Evolutionary conservation across 2,329 filamentous ascomycete species (phyloP), one percentile per base, ranked within the genome.

Genomic region (Endothia cerciana): DNA sequence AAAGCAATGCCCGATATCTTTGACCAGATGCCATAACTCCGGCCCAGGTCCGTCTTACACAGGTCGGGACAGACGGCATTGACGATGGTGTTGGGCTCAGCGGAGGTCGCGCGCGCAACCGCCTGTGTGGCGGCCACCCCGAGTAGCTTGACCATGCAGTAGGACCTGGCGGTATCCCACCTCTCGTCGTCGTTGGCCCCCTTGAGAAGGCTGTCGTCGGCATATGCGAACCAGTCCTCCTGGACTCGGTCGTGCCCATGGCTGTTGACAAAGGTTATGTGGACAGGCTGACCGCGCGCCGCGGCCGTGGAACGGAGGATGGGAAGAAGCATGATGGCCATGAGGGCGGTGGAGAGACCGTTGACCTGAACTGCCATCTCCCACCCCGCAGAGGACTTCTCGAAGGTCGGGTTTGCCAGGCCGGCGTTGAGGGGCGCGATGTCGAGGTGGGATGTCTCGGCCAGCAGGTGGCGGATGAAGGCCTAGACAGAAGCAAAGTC

Each of bases 331-430:
- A 65, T 15, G 13, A 62, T 25, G 11, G 58, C 47, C 58, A 62
- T 60, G 13, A 65, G 53, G 15, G 59, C 53, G 10, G 64, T 65
- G 3, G 64, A 65, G 1, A 65, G 41, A 13, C 45, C 58, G n/a
- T 62, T 65, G n/a, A 63, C 64, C 59, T 62, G 59, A 28, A 65
- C 7, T 5, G 51, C 51, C 51, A 55, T 56, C 13, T 65, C 64
- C 59, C 59, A 65, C 19, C 71, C 71, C 53, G 65, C 69, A 30
- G 45, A 43, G 60, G 65, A 69, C 63, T 66, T 65, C 60, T 67
- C 60, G 72, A 68, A 80, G 19, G 80, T 78, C 22, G 79, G 66
- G 60, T 83, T 62, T 69, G 82, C 83, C 3, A 82, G 81, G 2
- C 80, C 80, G 22, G 69, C 72, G 61, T 72, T 62, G 38, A 65